Conservation (phyloP, 495 filamentous ascomycete species). For the Daldinia concentrica region DNA sequence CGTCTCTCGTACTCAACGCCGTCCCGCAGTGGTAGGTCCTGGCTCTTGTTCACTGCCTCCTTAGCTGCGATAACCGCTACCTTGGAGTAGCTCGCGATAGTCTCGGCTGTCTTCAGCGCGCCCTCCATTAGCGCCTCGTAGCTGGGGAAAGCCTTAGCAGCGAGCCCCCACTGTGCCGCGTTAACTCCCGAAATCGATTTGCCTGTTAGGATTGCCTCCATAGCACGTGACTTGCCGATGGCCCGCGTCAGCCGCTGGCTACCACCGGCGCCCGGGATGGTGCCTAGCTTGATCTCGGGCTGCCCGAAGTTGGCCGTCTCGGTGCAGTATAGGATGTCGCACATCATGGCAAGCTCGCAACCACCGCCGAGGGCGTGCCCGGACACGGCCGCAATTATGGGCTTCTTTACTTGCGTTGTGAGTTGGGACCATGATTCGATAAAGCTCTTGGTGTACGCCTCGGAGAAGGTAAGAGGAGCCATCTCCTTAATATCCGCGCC, state of each 20-base stretch:
- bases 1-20: conserved; percentile 94
- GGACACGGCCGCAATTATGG: conserved; percentile 91
- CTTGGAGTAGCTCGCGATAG: conserved; percentile 80
- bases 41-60: conserved; percentile 97
- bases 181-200: conserved; percentile 81
- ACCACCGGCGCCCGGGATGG: conserved; percentile 91
- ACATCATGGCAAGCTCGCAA: conserved; percentile 98
- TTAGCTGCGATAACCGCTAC: conserved; percentile 91
- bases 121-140: conserved; percentile 84
- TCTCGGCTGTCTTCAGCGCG: conserved; percentile 82
- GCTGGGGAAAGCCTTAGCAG: conserved; percentile 79
- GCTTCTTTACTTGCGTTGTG: conserved; percentile 83
- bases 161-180: conserved; percentile 90
- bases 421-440: conserved; percentile 92
- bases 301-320: conserved; percentile 87
- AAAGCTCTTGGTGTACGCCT: conserved; percentile 86
- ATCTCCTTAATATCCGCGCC: conserved; percentile 99
- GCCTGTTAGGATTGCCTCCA: conserved; percentile 94
- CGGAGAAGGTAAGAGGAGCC: conserved; percentile 84
- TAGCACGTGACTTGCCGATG: conserved; percentile 87
- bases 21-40: conserved; percentile 84
- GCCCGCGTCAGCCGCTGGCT: conserved; percentile 87
- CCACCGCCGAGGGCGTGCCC: conserved; percentile 94
- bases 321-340: conserved; percentile 92
- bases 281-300: conserved; percentile 94